These are phyloP conservation scores for Geranium incanum DNA, from an alignment of 441 rosid species.

Conservation along the genomic window DNA sequence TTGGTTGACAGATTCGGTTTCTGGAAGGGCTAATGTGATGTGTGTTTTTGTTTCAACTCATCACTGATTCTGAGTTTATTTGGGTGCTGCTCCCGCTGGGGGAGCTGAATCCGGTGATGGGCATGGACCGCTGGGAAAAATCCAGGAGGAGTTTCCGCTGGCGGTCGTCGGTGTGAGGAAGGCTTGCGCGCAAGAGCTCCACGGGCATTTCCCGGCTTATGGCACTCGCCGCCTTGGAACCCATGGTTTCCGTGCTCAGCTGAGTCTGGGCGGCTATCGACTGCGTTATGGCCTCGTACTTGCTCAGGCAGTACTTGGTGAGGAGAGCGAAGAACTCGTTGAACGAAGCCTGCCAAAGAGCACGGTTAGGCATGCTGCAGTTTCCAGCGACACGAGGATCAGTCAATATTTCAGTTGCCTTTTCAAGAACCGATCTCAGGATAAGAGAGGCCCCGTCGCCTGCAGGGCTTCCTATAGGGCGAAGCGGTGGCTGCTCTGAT, in stretches of 20 bases:
- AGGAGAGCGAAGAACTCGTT: constrained; percentile 83
- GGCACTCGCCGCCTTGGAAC: constrained; percentile 40
- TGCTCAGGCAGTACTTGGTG: constrained; percentile 79
- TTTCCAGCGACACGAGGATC: constrained; percentile 33
- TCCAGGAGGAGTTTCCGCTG: constrained; percentile 55
- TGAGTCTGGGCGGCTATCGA: constrained; percentile 42
- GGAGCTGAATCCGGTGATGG: constrained; percentile 12
- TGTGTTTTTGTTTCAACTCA: not conserved
- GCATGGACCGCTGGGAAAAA: constrained; percentile 25
- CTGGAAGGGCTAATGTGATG: too few relatives aligned
- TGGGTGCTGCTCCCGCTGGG: constrained; percentile 20
- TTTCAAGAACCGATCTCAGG: constrained; percentile 22
- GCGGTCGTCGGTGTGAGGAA: constrained; percentile 68
- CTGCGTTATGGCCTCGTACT: constrained; percentile 66
- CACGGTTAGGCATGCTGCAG: constrained; percentile 47
- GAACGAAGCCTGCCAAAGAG: constrained; percentile 93
- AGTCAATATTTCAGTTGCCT: constrained; percentile 14
- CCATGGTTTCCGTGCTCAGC: constrained; percentile 41
- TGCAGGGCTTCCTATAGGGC: constrained; percentile 81
- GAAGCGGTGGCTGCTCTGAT: constrained; percentile 92
- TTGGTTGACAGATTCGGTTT: not conserved
- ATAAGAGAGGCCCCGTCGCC: constrained; percentile 84
- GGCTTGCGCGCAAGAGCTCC: constrained; percentile 85
- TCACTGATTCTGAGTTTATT: constrained; percentile 23
- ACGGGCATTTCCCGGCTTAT: constrained; percentile 89